Evolutionary conservation across 2,329 filamentous ascomycete genomes (phyloP).

Genomic region (Monosporascus sp.): DNA sequence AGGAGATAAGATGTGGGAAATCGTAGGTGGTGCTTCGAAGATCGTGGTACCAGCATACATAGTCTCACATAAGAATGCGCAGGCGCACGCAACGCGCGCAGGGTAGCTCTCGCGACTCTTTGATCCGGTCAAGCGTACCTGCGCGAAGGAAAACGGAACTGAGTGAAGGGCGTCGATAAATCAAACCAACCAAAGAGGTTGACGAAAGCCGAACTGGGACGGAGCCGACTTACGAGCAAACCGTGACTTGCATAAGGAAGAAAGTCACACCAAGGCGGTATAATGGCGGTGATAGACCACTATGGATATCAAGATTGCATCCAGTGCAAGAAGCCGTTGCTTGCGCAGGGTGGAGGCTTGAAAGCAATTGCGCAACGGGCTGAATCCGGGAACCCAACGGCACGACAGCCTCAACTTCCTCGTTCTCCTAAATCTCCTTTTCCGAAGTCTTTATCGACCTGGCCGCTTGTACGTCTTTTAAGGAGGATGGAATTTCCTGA

Average conservation of each 20-base stretch:
- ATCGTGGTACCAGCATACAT: neutral
- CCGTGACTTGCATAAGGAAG: slow-evolving; percentile 20
- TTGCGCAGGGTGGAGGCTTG: slow-evolving; percentile 7
- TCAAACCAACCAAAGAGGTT: neutral
- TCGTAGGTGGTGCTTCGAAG: neutral
- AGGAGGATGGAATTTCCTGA: neutral
- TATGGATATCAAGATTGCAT: slow-evolving; percentile 8
- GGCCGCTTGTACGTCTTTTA: neutral
- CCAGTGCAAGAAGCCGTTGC: slow-evolving; percentile 6
- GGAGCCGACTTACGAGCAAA: slow-evolving; percentile 16
- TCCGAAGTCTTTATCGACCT: neutral
- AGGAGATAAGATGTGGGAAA: neutral
- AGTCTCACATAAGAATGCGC: neutral
- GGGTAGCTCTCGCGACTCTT: neutral
- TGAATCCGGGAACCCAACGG: neutral
- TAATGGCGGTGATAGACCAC: slow-evolving; percentile 9
- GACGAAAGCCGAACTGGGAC: slow-evolving; percentile 6
- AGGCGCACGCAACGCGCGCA: neutral
- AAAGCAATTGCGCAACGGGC: neutral
- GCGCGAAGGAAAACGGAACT: too few relatives aligned
- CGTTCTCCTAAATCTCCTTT: neutral
- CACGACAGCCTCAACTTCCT: neutral
- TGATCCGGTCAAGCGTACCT: too few relatives aligned
- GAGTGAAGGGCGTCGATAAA: too few relatives aligned
- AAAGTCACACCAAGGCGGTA: slow-evolving; percentile 5